Evolutionary conservation across 1,139 yeast genomes (phyloP), one percentile per base, ranked within the genome.

Genomic region (Pichia sp.): DNA sequence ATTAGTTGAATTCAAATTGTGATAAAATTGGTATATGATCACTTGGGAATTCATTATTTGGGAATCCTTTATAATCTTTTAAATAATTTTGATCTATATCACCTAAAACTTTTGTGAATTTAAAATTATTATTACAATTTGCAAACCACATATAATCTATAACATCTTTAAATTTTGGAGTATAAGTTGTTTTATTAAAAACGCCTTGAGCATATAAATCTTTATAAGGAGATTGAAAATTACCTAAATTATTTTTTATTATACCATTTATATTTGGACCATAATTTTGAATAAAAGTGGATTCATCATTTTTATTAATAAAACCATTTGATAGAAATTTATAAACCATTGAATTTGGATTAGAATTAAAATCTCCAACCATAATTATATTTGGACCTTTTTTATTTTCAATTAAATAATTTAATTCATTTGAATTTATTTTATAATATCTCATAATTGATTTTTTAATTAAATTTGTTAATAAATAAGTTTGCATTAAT

Each of bases 131-230:
- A 23, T 64, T 59, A 9, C 44, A 36, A 20, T 64, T 63, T 47
- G 73, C 73, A 51, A 66, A 73, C 79, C 81, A 77, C n/a, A 78
- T 72, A 55, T 78, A 80, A 54, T 78, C 83, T 42, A 78, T 73
- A 2, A 76, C 70, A 11, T 73, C 77, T 39, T 72, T 70, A 42
- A 73, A 62, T 46, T 71, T 68, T 8, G 68, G 68, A 0, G 82
- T 73, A 53, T 68, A 76, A 40, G 79, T 74, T 1, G 82, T 76
- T 51, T 73, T 68, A 8, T 62, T 63, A 46, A 75, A 70, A 23
- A 42, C 20, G 1, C 53, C 48, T 3, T 47, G 30, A 11, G 53
- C 52, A 37, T 54, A 61, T 23, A 58, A 49, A 2, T 51, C 43
- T 33, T 55, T 51, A 41, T 62, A 62, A 2, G 66, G 58, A 3